Evolutionary conservation across 257 asterid species (phyloP).

Genomic region (Solanum boliviense): DNA sequence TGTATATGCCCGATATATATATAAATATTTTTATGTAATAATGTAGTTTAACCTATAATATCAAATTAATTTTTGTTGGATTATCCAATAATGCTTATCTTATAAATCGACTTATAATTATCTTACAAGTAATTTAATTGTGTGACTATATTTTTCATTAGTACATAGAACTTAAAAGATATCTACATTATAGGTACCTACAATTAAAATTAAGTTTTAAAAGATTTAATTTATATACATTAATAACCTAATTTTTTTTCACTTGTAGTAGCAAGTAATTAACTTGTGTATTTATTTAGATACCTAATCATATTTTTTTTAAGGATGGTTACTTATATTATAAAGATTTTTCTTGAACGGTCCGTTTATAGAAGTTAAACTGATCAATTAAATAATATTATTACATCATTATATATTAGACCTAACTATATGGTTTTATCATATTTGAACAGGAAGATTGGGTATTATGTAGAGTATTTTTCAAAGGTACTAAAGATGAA

Average conservation of each 20-base stretch:
- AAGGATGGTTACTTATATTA: not conserved
- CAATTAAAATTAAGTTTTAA: not conserved
- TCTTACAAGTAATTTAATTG: not conserved
- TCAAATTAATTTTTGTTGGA: not conserved
- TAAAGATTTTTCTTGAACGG: not conserved
- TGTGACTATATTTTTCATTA: not conserved
- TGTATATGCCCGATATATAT: not conserved
- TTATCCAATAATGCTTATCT: not conserved
- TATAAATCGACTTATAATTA: not conserved
- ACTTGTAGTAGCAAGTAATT: not conserved
- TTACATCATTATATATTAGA: not conserved
- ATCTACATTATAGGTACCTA: not conserved
- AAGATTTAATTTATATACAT: not conserved
- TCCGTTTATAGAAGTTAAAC: not conserved
- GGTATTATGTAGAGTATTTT: constrained; percentile 69
- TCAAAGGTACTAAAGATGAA: constrained; percentile 45
- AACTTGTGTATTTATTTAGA: not conserved
- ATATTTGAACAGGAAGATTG: constrained; percentile 62
- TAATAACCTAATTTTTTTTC: not conserved
- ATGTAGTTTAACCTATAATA: not conserved
- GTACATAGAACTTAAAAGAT: not conserved
- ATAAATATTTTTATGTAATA: not conserved
- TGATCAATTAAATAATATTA: not conserved
- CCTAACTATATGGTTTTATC: not conserved
- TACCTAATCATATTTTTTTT: not conserved